These are phyloP conservation scores for Mortierella hygrophila DNA, from an alignment of 192 early-diverging fungal species.

Conservation along the genomic window DNA sequence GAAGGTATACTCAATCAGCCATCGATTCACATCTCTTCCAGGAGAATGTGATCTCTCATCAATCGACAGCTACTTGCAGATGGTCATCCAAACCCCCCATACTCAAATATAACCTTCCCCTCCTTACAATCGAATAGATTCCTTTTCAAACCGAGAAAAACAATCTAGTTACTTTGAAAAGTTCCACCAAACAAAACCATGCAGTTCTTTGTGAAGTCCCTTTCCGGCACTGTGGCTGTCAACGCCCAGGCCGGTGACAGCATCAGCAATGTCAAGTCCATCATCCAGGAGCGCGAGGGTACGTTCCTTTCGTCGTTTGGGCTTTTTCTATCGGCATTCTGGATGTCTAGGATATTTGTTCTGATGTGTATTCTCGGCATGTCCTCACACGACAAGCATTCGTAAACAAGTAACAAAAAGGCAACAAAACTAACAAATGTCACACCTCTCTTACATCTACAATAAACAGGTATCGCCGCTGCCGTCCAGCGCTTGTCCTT, in stretches of 20 bases:
- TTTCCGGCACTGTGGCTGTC: constrained; percentile 70
- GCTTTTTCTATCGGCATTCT: neutral
- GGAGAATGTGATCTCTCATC: neutral
- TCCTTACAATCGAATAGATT: constrained; percentile 18
- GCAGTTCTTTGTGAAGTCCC: constrained; percentile 76
- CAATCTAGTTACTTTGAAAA: constrained; percentile 70
- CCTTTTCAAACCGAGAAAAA: constrained; percentile 60
- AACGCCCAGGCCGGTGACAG: constrained; percentile 62
- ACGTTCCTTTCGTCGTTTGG: neutral
- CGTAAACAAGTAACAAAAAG: neutral
- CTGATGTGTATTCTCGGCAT: too few relatives aligned
- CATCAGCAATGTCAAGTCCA: constrained; percentile 67
- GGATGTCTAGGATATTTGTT: neutral
- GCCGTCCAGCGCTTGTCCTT: constrained; percentile 65
- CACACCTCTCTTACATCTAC: neutral
- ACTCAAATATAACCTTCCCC: neutral
- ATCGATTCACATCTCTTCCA: neutral
- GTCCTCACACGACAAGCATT: neutral
- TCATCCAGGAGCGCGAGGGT: constrained; percentile 69
- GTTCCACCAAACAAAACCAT: constrained; percentile 47
- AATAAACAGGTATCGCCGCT: constrained; percentile 26
- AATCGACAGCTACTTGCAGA: neutral
- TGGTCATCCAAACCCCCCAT: neutral
- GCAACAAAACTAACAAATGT: neutral
- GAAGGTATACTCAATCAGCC: constrained; percentile 50